phyloP scores from a whole-genome alignment of 352 stramenopile genomes.

The Phytopythium oedochilum region DNA sequence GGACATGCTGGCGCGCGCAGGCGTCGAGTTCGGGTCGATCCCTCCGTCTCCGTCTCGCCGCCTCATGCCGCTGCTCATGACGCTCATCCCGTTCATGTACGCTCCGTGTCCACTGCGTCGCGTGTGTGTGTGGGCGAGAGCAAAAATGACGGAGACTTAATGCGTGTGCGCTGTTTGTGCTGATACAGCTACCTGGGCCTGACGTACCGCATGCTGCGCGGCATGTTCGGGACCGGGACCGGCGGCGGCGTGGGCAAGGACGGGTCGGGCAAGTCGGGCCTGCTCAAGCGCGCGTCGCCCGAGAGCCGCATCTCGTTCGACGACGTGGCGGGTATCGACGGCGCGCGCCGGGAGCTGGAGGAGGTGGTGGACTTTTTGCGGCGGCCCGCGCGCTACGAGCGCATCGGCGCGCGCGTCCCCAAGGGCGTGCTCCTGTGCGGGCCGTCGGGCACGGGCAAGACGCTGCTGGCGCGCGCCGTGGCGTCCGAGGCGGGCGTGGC shows the following conservation, averaged over 20 bases:
- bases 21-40: slow-evolving; percentile 68
- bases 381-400: slow-evolving; percentile 87
- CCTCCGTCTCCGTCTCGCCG: slow-evolving; percentile 34
- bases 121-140: no score
- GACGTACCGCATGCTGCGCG: slow-evolving; percentile 79
- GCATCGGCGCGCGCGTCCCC: slow-evolving; percentile 91
- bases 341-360: slow-evolving; percentile 91
- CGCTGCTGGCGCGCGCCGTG: slow-evolving; percentile 89
- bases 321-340: slow-evolving; percentile 93
- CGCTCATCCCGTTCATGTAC: slow-evolving; percentile 71
- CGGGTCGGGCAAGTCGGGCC: slow-evolving; percentile 43
- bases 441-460: slow-evolving; percentile 94
- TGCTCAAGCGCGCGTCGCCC: slow-evolving; percentile 10
- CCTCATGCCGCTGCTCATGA: slow-evolving; percentile 53
- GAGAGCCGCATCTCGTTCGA: slow-evolving; percentile 79
- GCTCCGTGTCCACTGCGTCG: no score
- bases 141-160: no score
- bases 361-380: slow-evolving; percentile 95
- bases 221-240: slow-evolving; percentile 47
- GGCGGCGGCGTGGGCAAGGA: slow-evolving; percentile 62
- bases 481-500: slow-evolving; percentile 92
- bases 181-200: slow-evolving; percentile 65
- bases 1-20: slow-evolving; percentile 49
- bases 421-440: slow-evolving; percentile 93
- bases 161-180: neutral